These are phyloP conservation scores for Tetracladium marchalianum DNA, from an alignment of 495 filamentous ascomycete species.

Conservation along the genomic window DNA sequence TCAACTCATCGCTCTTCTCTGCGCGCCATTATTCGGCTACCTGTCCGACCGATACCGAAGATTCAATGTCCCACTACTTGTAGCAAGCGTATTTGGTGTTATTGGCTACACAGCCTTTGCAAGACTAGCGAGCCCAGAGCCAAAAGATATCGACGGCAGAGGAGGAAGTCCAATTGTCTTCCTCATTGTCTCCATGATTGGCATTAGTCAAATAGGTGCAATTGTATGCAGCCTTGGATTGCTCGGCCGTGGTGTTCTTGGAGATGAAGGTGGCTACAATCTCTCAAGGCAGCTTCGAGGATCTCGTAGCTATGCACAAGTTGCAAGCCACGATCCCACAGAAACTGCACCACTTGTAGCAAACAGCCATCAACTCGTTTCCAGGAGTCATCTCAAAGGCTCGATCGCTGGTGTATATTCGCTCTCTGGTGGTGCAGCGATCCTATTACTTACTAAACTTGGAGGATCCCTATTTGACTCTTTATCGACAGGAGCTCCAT, in stretches of 20 bases:
- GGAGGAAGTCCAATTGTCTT: conserved; percentile 59
- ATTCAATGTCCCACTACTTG: conserved; percentile 64
- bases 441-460: conserved; percentile 81
- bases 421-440: conserved; percentile 82
- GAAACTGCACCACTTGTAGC: conserved; percentile 12
- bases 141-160: conserved; percentile 41
- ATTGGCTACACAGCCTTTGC: conserved; percentile 69
- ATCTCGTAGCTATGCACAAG: not conserved
- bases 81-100: conserved; percentile 60
- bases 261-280: conserved; percentile 29
- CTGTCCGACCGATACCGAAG: conserved; percentile 48
- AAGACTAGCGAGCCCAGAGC: conserved; percentile 58
- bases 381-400: conserved; percentile 59
- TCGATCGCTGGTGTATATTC: conserved; percentile 91
- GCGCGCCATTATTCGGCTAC: conserved; percentile 80
- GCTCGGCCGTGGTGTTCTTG: conserved; percentile 67
- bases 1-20: conserved; percentile 74
- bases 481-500: conserved; percentile 62
- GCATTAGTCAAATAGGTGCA: conserved; percentile 85
- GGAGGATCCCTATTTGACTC: conserved; percentile 80
- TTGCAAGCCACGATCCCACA: not conserved
- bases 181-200: conserved; percentile 66
- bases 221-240: conserved; percentile 90
- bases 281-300: conserved; percentile 16
- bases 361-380: not conserved